phyloP scores from a whole-genome alignment of 257 asterid genomes.

The Solanum ossicruentum region DNA sequence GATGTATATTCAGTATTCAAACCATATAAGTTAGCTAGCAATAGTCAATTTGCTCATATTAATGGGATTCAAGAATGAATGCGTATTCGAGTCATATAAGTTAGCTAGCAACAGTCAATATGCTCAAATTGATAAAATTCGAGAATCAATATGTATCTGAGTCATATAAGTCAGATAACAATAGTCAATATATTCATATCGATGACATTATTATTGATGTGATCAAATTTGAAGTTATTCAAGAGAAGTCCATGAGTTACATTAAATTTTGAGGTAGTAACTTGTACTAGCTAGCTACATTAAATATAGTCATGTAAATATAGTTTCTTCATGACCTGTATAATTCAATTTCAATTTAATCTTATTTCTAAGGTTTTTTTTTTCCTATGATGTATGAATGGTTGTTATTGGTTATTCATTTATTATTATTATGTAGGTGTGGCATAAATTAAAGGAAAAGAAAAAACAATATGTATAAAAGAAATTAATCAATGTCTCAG shows the following conservation, averaged over 20 bases:
- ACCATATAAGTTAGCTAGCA: too few species aligned
- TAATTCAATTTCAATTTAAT: neutral
- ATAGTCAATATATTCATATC: neutral
- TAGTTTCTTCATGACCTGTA: neutral
- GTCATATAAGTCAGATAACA: neutral
- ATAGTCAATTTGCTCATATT: too few species aligned
- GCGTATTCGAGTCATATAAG: neutral
- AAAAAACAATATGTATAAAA: neutral
- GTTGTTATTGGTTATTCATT: neutral
- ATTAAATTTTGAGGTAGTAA: slow-evolving; percentile 22
- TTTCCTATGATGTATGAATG: neutral
- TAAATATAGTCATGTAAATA: neutral
- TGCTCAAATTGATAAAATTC: too few species aligned
- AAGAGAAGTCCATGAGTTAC: slow-evolving; percentile 66
- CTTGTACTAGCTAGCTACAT: neutral
- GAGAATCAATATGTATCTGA: too few species aligned
- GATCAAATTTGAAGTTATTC: slow-evolving; percentile 8
- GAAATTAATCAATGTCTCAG: neutral
- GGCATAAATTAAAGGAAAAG: neutral
- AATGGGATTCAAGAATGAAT: neutral
- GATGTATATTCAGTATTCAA: too few species aligned
- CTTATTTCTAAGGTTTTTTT: neutral
- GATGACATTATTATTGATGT: neutral
- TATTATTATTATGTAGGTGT: neutral
- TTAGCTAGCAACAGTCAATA: neutral